A percentile compares a stretch with the other conserved stretches of the same genome.
phyloP scores from a whole-genome alignment of 2,329 filamentous ascomycete genomes.

The Cephalotrichum gorgonifer region DNA sequence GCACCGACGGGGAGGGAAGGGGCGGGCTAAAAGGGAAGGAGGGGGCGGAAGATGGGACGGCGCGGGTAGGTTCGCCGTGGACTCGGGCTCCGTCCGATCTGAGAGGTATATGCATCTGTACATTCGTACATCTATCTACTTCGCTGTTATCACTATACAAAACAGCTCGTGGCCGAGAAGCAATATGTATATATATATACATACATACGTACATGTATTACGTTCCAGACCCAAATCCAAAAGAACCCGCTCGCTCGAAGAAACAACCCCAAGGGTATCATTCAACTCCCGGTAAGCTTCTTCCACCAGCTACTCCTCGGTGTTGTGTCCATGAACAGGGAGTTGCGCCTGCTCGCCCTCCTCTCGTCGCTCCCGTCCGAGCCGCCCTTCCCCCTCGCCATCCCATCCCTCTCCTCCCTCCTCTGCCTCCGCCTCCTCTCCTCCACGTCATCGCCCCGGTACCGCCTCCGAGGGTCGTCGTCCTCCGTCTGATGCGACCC shows the following conservation, averaged over 20 bases:
- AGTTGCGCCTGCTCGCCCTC: constrained; percentile 27
- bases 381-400: constrained; percentile 11
- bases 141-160: no score
- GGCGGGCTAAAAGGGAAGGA: no score
- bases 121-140: no score
- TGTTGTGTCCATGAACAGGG: constrained; percentile 31
- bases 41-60: no score
- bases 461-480: constrained; percentile 36
- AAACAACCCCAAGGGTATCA: constrained; percentile 2
- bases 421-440: constrained; percentile 32
- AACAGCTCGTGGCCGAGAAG: background rate
- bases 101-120: no score
- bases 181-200: background rate
- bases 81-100: no score
- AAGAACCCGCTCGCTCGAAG: background rate
- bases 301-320: constrained; percentile 51
- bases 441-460: constrained; percentile 33
- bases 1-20: no score
- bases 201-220: background rate
- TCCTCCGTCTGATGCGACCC: constrained; percentile 28
- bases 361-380: constrained; percentile 36
- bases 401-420: constrained; percentile 29
- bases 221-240: background rate
- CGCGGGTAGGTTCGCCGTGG: no score
- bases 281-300: constrained; percentile 34